Percentiles rank a stretch among this genome's conserved stretches.
Evolutionary conservation across 2,329 filamentous ascomycete species (phyloP).

Genomic region (Penicillium sp.): DNA sequence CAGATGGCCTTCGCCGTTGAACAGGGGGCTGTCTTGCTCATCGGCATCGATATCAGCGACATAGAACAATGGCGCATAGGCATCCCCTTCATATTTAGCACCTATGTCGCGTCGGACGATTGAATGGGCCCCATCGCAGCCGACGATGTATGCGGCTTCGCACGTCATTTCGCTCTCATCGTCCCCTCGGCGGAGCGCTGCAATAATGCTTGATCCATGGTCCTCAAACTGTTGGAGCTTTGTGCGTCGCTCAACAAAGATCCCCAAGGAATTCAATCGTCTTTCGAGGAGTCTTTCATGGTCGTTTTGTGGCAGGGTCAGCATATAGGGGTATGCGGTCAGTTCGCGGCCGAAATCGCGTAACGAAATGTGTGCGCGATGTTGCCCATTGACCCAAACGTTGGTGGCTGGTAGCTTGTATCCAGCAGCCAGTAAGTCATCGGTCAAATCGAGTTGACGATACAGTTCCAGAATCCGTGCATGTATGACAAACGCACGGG

Average conservation of each 20-base stretch:
- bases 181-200: constrained; percentile 17
- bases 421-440: constrained; percentile 39
- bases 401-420: constrained; percentile 40
- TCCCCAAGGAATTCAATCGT: constrained; percentile 25
- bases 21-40: constrained; percentile 18
- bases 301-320: constrained; percentile 28
- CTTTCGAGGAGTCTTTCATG: constrained; percentile 32
- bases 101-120: constrained; percentile 44
- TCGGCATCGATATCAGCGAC: constrained; percentile 45
- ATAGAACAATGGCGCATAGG: constrained; percentile 47
- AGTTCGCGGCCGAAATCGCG: constrained; percentile 24
- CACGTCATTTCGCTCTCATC: constrained; percentile 26
- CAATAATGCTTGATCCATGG: constrained; percentile 22
- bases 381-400: constrained; percentile 33
- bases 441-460: constrained; percentile 44
- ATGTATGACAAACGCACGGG: constrained; percentile 48
- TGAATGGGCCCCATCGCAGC: constrained; percentile 54
- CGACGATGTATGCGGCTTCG: constrained; percentile 47
- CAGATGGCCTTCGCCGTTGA: constrained; percentile 35
- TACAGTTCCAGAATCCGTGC: constrained; percentile 52
- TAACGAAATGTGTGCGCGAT: constrained; percentile 24
- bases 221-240: constrained; percentile 28
- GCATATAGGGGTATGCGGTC: constrained; percentile 33
- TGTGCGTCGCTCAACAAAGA: constrained; percentile 28
- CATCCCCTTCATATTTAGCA: constrained; percentile 43